Evolutionary conservation across 2,329 filamentous ascomycete genomes (phyloP), one percentile per base, ranked within the genome.

Genomic region (Trichoderma koningiopsis): DNA sequence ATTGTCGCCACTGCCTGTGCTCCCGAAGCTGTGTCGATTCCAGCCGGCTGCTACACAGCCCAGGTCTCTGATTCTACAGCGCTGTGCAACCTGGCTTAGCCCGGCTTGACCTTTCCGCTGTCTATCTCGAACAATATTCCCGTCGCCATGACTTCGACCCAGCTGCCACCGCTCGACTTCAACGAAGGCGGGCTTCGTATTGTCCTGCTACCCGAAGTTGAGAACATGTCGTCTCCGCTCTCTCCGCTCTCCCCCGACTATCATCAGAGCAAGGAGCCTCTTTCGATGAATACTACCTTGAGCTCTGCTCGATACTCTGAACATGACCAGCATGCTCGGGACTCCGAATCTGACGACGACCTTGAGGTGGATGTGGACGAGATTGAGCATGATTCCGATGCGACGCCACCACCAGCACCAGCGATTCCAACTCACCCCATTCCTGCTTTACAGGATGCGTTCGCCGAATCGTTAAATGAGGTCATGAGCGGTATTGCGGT

Each of bases 381-480:
- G 33, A 53, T 27, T 52, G 70, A 72, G 35, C 66, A 69, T 22
- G 72, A 73, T 11, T 68, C 72, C 56, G 75, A 75, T 24, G 52
- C 68, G 31, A 49, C 69, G 14, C 64, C 69, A 11, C 62, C 66
- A 8, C 19, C 66, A 40, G 73, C 68, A 16, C 55, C 69, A 7
- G 43, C 49, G 16, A 78, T 79, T 56, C 79, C 79, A 16, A 72
- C 73, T 14, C 93, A 96, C 76, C 93, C 93, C 7, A 90, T 96
- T 63, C 82, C 87, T 19, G 86, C 87, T 35, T 92, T 96, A 88
- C 93, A 96, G 78, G 88, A 86, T 71, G 92, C 93, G 71, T 96
- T 96, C 77, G 89, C 92, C 74, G 93, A 96, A 80, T 95, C 92
- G 2, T 88, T 96, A 73, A 82, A 88, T 69, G 93, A 96, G 76